phyloP scores from a whole-genome alignment of 352 stramenopile genomes.

The Hyaloperonospora brassicae region DNA sequence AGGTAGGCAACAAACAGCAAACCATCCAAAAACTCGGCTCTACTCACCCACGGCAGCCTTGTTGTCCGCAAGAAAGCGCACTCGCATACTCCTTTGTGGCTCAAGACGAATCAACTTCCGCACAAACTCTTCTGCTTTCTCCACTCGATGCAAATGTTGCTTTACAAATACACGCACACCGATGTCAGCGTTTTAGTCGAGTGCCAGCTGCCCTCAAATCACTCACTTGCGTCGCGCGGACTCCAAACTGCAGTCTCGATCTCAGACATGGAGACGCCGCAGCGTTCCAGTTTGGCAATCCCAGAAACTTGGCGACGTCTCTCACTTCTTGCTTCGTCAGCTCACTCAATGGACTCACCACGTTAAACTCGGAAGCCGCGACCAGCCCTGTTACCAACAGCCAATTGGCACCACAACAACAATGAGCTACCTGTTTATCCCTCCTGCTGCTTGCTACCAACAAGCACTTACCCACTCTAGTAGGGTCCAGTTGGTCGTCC shows the following conservation, averaged over 20 bases:
- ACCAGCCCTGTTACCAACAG: slow-evolving; percentile 58
- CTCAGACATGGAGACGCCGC: slow-evolving; percentile 94
- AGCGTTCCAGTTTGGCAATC: slow-evolving; percentile 92
- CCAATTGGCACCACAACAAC: neutral
- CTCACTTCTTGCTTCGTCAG: slow-evolving; percentile 89
- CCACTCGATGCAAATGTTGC: slow-evolving; percentile 63
- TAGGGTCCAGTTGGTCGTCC: slow-evolving; percentile 91
- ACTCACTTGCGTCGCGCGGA: slow-evolving; percentile 83
- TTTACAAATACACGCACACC: slow-evolving; percentile 12
- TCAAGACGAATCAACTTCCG: slow-evolving; percentile 35
- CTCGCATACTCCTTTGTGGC: slow-evolving; percentile 53
- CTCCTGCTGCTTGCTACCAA: neutral
- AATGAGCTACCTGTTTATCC: neutral
- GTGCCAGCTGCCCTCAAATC: neutral
- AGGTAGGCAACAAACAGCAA: neutral
- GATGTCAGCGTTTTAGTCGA: neutral
- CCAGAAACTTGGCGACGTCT: slow-evolving; percentile 83
- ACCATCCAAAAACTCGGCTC: neutral
- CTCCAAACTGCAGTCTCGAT: slow-evolving; percentile 91
- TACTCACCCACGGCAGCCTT: slow-evolving; percentile 55
- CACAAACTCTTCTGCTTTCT: slow-evolving; percentile 59
- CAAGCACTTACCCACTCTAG: slow-evolving; percentile 52
- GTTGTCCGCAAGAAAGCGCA: slow-evolving; percentile 67
- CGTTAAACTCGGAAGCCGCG: slow-evolving; percentile 88
- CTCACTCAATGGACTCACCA: slow-evolving; percentile 85